Conservation (phyloP, 2,329 filamentous ascomycete species). For the Cytospora piceae region DNA sequence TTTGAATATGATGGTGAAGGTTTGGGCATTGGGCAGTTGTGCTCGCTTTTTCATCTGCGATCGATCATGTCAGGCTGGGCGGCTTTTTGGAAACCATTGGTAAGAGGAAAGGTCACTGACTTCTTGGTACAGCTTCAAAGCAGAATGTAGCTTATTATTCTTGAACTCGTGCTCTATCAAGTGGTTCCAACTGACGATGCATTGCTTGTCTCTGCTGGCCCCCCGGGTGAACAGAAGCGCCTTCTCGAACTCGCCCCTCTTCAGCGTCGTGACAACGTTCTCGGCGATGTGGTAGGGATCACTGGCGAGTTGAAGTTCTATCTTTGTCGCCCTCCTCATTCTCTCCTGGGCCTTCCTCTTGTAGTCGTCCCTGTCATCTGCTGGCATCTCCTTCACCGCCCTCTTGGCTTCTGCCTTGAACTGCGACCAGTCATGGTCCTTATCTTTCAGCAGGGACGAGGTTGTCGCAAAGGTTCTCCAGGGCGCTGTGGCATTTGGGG, state of each 20-base stretch:
- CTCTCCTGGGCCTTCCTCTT: constrained; percentile 39
- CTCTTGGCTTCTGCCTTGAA: constrained; percentile 15
- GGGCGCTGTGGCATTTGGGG: constrained; percentile 24
- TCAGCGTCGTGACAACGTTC: constrained; percentile 65
- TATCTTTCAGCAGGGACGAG: constrained; percentile 13
- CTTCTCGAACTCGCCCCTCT: constrained; percentile 63
- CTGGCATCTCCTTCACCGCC: constrained; percentile 20
- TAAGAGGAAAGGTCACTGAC: constrained; percentile 46
- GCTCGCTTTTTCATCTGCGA: constrained; percentile 90
- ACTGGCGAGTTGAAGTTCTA: constrained; percentile 63
- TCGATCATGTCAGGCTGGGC: constrained; percentile 29
- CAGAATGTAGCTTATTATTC: constrained; percentile 62
- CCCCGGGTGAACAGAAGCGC: constrained; percentile 70
- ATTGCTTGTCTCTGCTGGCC: constrained; percentile 67
- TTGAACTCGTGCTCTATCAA: constrained; percentile 73
- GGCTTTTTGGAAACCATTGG: background rate
- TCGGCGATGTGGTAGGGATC: constrained; percentile 76
- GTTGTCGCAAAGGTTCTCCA: constrained; percentile 26
- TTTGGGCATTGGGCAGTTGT: constrained; percentile 78
- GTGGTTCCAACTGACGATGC: constrained; percentile 85
- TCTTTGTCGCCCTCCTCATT: constrained; percentile 36
- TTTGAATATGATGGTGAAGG: constrained; percentile 81
- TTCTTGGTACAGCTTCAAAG: constrained; percentile 87
- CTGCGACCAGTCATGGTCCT: constrained; percentile 16
- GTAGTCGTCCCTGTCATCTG: constrained; percentile 32